phyloP scores from a whole-genome alignment of 2,329 filamentous ascomycete species.

The Penicillium sp. region DNA sequence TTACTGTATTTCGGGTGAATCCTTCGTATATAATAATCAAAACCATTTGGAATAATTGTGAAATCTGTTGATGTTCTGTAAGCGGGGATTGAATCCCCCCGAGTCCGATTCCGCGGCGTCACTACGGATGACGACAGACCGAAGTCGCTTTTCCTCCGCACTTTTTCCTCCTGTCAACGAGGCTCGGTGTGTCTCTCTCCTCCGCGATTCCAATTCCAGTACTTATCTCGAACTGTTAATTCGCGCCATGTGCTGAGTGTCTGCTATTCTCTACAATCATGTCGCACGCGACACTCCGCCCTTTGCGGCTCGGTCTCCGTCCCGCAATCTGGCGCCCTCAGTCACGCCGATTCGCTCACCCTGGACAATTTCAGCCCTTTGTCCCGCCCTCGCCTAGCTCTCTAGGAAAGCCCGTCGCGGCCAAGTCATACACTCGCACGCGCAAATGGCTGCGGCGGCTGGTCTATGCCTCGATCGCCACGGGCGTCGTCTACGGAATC shows the following conservation, averaged over 20 bases:
- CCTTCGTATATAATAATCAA: too few species aligned
- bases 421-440: slow-evolving; percentile 64
- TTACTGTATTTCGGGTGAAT: not conserved
- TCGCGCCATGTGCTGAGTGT: slow-evolving; percentile 13
- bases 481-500: slow-evolving; percentile 59
- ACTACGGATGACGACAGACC: slow-evolving; percentile 17
- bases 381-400: slow-evolving; percentile 72
- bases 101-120: slow-evolving; percentile 6
- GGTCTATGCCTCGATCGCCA: slow-evolving; percentile 53
- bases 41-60: too few species aligned
- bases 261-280: slow-evolving; percentile 6
- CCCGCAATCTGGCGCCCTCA: slow-evolving; percentile 10
- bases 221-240: too few species aligned
- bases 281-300: slow-evolving; percentile 20
- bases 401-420: slow-evolving; percentile 64
- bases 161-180: not conserved
- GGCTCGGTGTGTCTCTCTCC: not conserved
- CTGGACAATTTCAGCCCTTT: slow-evolving; percentile 56
- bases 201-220: not conserved
- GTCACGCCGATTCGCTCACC: slow-evolving; percentile 28
- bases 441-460: slow-evolving; percentile 74
- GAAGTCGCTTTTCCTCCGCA: slow-evolving; percentile 1
- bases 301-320: slow-evolving; percentile 12
- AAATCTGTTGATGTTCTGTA: not conserved
- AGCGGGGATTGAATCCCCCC: not conserved